phyloP scores from a whole-genome alignment of 441 rosid genomes.

The Euphorbia celastroides region DNA sequence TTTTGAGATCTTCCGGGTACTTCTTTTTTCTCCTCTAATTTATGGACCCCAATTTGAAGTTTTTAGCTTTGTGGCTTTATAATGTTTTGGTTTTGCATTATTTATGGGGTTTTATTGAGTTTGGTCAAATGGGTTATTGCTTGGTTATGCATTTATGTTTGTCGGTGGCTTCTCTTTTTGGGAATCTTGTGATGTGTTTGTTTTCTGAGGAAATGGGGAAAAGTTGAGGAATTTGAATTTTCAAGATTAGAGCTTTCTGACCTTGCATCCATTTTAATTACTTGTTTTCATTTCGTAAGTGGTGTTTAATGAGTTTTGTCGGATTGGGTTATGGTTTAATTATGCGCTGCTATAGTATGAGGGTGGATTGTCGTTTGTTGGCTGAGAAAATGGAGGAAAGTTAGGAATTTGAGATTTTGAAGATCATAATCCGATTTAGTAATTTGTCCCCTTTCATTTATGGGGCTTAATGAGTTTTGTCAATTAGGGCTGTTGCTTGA shows the following conservation, averaged over 20 bases:
- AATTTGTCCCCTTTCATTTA: background rate
- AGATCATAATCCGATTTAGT: constrained; percentile 1
- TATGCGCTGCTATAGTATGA: background rate
- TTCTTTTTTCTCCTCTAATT: background rate
- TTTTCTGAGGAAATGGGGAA: background rate
- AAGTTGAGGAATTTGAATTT: background rate
- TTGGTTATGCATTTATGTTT: background rate
- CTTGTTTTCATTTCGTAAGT: background rate
- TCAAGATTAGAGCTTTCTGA: too few species aligned
- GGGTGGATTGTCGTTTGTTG: background rate
- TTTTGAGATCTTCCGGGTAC: constrained; percentile 37
- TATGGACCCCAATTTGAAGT: constrained; percentile 23
- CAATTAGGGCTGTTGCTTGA: constrained; percentile 14
- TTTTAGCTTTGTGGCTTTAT: too few species aligned
- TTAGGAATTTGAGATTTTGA: background rate
- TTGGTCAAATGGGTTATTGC: background rate
- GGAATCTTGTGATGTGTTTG: background rate
- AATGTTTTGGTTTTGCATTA: too few species aligned
- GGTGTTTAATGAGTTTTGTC: background rate
- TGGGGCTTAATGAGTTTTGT: background rate
- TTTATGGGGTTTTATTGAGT: background rate
- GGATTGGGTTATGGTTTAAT: background rate
- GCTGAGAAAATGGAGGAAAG: background rate
- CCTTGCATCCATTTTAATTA: background rate
- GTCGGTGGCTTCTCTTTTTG: background rate